phyloP scores from a whole-genome alignment of 1,284 basidiomycete genomes.

The Pterula multifida region DNA sequence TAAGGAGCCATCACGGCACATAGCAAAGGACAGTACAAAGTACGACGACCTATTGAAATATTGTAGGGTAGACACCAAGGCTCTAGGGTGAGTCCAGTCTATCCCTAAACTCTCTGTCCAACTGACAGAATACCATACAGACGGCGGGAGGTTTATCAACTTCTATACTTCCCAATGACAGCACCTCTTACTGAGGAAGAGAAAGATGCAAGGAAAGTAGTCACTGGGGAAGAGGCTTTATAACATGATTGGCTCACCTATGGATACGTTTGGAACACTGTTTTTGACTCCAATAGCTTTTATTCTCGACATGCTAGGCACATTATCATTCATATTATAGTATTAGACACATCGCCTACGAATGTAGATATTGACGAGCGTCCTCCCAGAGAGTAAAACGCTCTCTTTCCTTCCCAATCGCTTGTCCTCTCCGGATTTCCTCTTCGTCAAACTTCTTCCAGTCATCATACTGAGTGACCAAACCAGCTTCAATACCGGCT shows the following conservation, averaged over 20 bases:
- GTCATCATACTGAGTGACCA: slow-evolving; percentile 47
- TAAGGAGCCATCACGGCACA: background rate
- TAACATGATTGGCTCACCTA: background rate
- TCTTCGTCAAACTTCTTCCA: slow-evolving; percentile 63
- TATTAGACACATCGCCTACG: background rate
- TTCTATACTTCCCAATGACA: slow-evolving; percentile 2
- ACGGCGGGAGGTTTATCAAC: background rate
- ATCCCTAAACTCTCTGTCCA: background rate
- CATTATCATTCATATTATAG: too few species aligned
- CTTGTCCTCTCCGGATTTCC: slow-evolving; percentile 47
- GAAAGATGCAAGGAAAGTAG: background rate
- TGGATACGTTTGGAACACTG: too few species aligned
- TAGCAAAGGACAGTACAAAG: background rate
- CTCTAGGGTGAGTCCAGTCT: background rate
- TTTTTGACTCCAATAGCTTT: too few species aligned
- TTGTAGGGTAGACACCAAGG: background rate
- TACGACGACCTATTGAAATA: background rate
- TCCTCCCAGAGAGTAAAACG: slow-evolving; percentile 56
- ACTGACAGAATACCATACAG: background rate
- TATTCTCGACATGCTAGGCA: too few species aligned
- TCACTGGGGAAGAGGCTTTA: background rate
- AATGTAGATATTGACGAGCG: slow-evolving; percentile 26
- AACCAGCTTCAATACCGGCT: slow-evolving; percentile 34
- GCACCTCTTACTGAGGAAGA: background rate
- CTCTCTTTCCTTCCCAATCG: slow-evolving; percentile 64